Percentiles rank a stretch among this genome's conserved stretches.
Evolutionary conservation across 1,284 basidiomycete genomes (phyloP).

Genomic region (Apiotrichum mycotoxinovorans): DNA sequence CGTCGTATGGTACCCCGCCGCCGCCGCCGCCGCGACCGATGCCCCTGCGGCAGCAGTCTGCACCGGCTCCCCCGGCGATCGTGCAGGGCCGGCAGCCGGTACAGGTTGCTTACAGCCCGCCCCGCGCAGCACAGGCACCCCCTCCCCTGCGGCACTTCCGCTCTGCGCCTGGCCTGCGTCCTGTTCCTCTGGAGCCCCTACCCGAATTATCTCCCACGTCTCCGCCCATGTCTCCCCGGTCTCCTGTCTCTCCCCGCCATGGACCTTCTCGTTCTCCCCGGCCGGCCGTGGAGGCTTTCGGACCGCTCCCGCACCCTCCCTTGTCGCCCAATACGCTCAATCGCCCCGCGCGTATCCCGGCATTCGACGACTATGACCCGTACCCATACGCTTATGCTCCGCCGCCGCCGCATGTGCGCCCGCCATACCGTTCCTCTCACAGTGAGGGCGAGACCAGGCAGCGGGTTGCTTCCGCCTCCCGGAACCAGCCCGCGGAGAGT

Average conservation of each 20-base stretch:
- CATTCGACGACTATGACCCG: not conserved
- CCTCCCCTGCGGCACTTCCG: conserved; percentile 6
- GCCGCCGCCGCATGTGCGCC: not conserved
- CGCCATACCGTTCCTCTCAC: not conserved
- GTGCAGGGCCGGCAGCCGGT: not conserved
- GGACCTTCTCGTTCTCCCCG: not conserved
- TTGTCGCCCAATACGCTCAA: not conserved
- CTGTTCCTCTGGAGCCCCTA: not conserved
- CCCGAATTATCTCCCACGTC: not conserved
- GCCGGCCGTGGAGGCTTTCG: not conserved
- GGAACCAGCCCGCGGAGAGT: not conserved
- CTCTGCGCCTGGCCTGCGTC: conserved; percentile 2
- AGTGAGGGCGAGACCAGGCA: not conserved
- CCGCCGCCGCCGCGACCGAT: not conserved
- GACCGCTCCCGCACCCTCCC: not conserved
- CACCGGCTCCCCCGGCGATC: not conserved
- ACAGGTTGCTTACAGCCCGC: not conserved
- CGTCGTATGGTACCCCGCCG: not conserved
- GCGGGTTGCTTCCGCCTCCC: not conserved
- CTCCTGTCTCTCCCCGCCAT: not conserved
- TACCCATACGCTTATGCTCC: no score
- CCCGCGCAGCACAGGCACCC: not conserved
- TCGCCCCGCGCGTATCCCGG: not conserved
- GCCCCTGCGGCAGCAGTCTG: not conserved
- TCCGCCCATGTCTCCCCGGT: not conserved